Evolutionary conservation across 306 rosid species (phyloP).

Genomic region (Nissolia schottii): DNA sequence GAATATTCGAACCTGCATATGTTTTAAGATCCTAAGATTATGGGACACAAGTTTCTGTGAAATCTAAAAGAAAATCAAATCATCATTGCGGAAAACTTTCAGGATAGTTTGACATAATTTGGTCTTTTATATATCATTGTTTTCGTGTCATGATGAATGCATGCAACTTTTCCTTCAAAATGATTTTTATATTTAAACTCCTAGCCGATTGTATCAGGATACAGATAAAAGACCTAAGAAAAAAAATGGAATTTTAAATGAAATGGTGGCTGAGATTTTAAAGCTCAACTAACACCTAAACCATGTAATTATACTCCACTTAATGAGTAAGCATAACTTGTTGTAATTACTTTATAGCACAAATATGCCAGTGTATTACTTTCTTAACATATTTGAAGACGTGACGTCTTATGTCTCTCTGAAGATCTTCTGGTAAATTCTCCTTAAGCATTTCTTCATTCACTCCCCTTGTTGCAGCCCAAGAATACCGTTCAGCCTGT

Average conservation of each 20-base stretch:
- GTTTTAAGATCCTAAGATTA: not conserved
- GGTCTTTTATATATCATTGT: not conserved
- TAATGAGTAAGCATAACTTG: not conserved
- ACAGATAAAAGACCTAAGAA: not conserved
- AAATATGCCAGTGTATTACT: slow-evolving; percentile 19
- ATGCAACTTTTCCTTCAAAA: not conserved
- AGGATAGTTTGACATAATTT: not conserved
- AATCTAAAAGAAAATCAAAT: not conserved
- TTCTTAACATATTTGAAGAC: slow-evolving; percentile 44
- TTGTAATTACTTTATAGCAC: not conserved
- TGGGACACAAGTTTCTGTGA: not conserved
- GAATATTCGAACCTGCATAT: slow-evolving; percentile 63
- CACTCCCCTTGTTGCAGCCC: slow-evolving; percentile 96
- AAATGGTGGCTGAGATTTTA: not conserved
- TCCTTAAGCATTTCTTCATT: slow-evolving; percentile 70
- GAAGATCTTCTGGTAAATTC: slow-evolving; percentile 84
- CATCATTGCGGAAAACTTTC: not conserved
- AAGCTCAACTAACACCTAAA: not conserved
- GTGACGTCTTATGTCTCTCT: slow-evolving; percentile 84
- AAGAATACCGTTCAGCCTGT: slow-evolving; percentile 66
- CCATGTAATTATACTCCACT: not conserved
- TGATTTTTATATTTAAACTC: not conserved
- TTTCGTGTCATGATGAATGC: not conserved
- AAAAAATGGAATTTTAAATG: not conserved
- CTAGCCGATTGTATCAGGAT: not conserved